phyloP scores from a whole-genome alignment of 805 yeast species.

The Schwanniomyces yamadae region DNA sequence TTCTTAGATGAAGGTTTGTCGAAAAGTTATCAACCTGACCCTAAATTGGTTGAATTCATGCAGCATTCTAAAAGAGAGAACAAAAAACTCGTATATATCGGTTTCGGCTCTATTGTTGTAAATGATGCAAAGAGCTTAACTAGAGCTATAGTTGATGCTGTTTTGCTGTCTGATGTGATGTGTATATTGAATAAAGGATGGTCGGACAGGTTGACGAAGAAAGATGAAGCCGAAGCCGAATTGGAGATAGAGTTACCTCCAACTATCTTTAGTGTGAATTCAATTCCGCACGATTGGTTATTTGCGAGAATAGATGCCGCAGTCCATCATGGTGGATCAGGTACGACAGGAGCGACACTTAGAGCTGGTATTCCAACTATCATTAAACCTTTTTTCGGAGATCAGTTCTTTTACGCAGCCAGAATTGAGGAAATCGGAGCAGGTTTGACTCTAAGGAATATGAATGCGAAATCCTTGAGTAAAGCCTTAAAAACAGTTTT shows the following conservation, averaged over 20 bases:
- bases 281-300: conserved; percentile 91
- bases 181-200: conserved; percentile 93
- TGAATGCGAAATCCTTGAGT: conserved; percentile 61
- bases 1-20: conserved; percentile 68
- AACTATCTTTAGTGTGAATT: conserved; percentile 66
- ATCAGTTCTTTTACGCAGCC: conserved; percentile 87
- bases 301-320: conserved; percentile 89
- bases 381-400: conserved; percentile 94
- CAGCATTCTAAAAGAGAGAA: conserved; percentile 54
- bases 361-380: conserved; percentile 86
- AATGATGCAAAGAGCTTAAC: conserved; percentile 78
- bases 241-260: conserved; percentile 55
- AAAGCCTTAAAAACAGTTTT: conserved; percentile 71
- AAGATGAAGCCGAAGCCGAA: conserved; percentile 17
- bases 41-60: conserved; percentile 58
- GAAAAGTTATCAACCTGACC: conserved; percentile 57
- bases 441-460: conserved; percentile 68
- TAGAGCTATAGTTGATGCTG: conserved; percentile 74
- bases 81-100: conserved; percentile 83
- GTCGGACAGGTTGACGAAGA: conserved; percentile 69
- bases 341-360: conserved; percentile 91
- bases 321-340: conserved; percentile 97
- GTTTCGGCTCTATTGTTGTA: conserved; percentile 95
- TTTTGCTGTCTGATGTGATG: conserved; percentile 72
- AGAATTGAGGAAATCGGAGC: conserved; percentile 88